Evolutionary conservation across 1,284 basidiomycete species (phyloP).

Genomic region (Agaricales sp.): DNA sequence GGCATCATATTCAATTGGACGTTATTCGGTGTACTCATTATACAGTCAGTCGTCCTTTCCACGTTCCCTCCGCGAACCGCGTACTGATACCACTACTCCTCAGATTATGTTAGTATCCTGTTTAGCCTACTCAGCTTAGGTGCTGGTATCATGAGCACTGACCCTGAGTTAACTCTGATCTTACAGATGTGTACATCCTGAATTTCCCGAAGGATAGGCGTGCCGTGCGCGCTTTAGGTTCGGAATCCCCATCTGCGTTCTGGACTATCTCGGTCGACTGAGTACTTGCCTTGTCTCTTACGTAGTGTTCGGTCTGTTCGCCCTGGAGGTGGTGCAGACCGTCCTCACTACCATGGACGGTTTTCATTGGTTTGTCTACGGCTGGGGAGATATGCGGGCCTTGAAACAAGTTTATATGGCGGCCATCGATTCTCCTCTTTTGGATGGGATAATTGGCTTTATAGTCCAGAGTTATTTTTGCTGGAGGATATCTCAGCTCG

Average conservation of each 20-base stretch:
- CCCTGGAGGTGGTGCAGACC: conserved; percentile 14
- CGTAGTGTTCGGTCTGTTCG: conserved; percentile 13
- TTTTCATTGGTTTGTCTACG: conserved; percentile 14
- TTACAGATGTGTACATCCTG: background rate
- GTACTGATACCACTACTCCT: background rate
- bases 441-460: conserved; percentile 12
- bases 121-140: background rate
- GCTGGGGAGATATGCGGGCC: conserved; percentile 11
- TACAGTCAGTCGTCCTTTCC: background rate
- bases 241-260: too few relatives aligned
- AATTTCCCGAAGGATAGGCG: background rate
- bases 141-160: too few relatives aligned
- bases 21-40: background rate
- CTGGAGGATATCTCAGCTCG: background rate
- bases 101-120: background rate
- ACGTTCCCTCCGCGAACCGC: background rate
- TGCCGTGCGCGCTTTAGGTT: too few relatives aligned
- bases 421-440: conserved; percentile 12
- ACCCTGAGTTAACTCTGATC: too few relatives aligned
- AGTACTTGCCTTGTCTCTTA: too few relatives aligned
- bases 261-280: too few relatives aligned
- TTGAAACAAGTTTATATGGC: conserved; percentile 9
- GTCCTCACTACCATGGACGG: conserved; percentile 13
- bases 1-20: background rate
- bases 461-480: conserved; percentile 10